Evolutionary conservation across 2,329 filamentous ascomycete genomes (phyloP).

Genomic region (Cercospora sesami): DNA sequence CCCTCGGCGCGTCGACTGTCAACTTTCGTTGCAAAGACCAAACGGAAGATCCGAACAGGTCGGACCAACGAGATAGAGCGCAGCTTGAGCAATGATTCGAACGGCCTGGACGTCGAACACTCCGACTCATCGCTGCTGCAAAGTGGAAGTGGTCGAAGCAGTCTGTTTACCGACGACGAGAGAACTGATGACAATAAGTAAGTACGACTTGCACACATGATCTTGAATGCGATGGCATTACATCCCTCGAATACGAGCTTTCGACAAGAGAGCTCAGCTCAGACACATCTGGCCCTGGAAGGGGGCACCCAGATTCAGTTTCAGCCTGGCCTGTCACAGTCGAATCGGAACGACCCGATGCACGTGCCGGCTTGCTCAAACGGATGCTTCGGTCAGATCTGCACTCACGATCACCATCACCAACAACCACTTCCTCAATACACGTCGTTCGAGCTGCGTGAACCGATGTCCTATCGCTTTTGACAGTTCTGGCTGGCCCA

Average conservation of each 20-base stretch:
- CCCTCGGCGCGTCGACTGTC: conserved; percentile 49
- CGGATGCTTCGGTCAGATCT: conserved; percentile 2
- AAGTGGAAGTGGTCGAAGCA: conserved; percentile 50
- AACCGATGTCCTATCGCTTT: background rate
- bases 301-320: background rate
- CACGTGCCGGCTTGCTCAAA: background rate
- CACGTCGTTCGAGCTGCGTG: background rate
- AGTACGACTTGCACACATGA: conserved; percentile 23
- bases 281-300: background rate
- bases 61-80: conserved; percentile 19
- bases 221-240: conserved; percentile 1
- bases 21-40: conserved; percentile 44
- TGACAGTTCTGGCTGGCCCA: conserved; percentile 19
- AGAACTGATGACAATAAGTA: conserved; percentile 46
- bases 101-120: conserved; percentile 24
- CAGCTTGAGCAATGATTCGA: conserved; percentile 42
- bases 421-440: background rate
- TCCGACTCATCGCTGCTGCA: conserved; percentile 41
- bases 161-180: conserved; percentile 53
- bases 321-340: background rate
- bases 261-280: background rate
- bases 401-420: conserved; percentile 3
- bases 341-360: background rate
- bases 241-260: background rate
- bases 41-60: conserved; percentile 31